phyloP scores from a whole-genome alignment of 345 rosid genomes.

The Brassica napus region DNA sequence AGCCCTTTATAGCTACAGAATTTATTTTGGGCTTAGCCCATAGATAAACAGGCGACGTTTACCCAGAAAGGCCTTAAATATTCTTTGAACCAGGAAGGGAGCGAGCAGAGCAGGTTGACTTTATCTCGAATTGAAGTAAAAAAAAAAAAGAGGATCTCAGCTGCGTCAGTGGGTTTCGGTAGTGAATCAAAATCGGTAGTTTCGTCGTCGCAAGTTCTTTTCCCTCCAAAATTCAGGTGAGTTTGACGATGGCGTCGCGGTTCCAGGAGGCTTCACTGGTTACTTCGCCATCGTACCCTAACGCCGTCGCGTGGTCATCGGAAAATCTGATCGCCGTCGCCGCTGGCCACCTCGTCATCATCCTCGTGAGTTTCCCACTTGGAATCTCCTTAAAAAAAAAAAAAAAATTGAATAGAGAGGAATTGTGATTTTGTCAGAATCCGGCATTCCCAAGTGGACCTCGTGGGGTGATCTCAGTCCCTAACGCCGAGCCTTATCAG shows the following conservation, averaged over 20 bases:
- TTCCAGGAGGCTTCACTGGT: constrained; percentile 83
- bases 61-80: neutral
- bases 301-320: constrained; percentile 90
- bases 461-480: constrained; percentile 70
- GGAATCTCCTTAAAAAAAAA: neutral
- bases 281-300: constrained; percentile 73
- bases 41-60: neutral
- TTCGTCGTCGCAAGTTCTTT: constrained; percentile 24
- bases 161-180: constrained; percentile 49
- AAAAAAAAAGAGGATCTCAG: neutral
- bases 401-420: neutral
- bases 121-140: neutral
- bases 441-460: constrained; percentile 85
- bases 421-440: constrained; percentile 48
- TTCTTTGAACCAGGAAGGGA: neutral
- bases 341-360: constrained; percentile 76
- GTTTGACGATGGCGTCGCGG: constrained; percentile 58
- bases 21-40: neutral
- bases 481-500: constrained; percentile 55
- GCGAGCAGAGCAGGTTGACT: constrained; percentile 18
- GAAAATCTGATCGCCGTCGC: constrained; percentile 92
- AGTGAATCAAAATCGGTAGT: constrained; percentile 12
- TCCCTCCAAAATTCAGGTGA: constrained; percentile 46
- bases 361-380: constrained; percentile 52
- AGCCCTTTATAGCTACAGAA: neutral